Percentiles rank a stretch among this genome's conserved stretches.
These are phyloP conservation scores for Nicotiana rustica DNA, from an alignment of 305 asterid species.

Conservation along the genomic window DNA sequence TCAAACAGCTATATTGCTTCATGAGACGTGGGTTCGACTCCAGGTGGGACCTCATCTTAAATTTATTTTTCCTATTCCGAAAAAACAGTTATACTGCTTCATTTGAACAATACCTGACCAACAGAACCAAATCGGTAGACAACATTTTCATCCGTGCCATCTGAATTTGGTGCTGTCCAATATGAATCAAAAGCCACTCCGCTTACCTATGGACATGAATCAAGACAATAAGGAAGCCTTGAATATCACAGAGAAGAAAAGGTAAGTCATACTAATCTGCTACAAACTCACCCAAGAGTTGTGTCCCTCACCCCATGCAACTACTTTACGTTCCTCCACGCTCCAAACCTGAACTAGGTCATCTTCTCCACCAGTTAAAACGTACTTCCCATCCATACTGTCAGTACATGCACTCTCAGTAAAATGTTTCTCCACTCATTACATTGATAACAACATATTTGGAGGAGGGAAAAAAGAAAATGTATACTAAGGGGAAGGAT, in stretches of 20 bases:
- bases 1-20: too few relatives aligned
- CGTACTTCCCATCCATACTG: slow-evolving; percentile 98
- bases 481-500: neutral
- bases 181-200: slow-evolving; percentile 97
- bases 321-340: slow-evolving; percentile 95
- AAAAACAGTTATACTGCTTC: neutral
- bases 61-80: too few relatives aligned
- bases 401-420: slow-evolving; percentile 57
- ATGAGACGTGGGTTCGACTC: too few relatives aligned
- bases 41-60: too few relatives aligned
- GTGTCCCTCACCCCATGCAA: slow-evolving; percentile 99
- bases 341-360: slow-evolving; percentile 99
- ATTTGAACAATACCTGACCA: slow-evolving; percentile 75
- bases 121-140: slow-evolving; percentile 99
- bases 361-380: slow-evolving; percentile 98
- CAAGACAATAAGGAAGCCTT: slow-evolving; percentile 35
- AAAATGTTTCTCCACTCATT: slow-evolving; percentile 38
- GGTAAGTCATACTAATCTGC: slow-evolving; percentile 2
- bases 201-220: slow-evolving; percentile 73
- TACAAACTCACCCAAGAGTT: slow-evolving; percentile 90
- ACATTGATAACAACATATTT: slow-evolving; percentile 27
- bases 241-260: slow-evolving; percentile 1
- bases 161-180: slow-evolving; percentile 91
- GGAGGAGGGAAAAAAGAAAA: neutral
- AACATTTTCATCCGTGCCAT: slow-evolving; percentile 73